Base-by-base conservation (phyloP, 2,329 filamentous ascomycete genomes). In the Exserohilum rostratum region DNA sequence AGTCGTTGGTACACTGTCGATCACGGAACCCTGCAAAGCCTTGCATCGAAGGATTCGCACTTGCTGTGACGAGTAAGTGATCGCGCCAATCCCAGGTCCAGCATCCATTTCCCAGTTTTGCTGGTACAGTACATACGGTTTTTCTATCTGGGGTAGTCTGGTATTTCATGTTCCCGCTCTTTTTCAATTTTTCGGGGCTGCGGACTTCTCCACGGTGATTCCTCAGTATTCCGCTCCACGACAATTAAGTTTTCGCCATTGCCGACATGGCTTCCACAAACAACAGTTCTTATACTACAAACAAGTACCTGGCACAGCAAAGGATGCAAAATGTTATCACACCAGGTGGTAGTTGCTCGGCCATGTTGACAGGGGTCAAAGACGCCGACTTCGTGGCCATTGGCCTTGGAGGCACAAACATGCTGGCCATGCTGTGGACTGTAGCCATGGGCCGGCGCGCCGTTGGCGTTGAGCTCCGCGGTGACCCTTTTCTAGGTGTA, bases 361-460 rank as follows among this genome's bases (percentile, higher is more conserved):
- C 48, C 5, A 37, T 52, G 10, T 39, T 59, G 18, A 43, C 29
- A 7, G 58, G 47, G 29, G 56, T 56, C 53, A 64, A 62, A 53
- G 54, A 62, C 56, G 52, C 61, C 6, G 55, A 60, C 31, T 62
- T 64, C 18, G 35, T 64, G 6, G 61, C 61, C 2, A 53, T 64
- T 22, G 61, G 58, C 31, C 59, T 60, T 48, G 56, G 61, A 17
- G 58, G 61, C 31, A 58, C 57, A 37, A 62, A 62, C 44, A 56
- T 61, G 55, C 33, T 63, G 27, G 60, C 60, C 11, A 64, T 64
- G 61, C 18, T 62, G n/a, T 64, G 56, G 58, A 33, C 61, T 0
- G 40, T 64, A 38, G 50, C 56, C 2, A 61, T 58, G 56, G 61
- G 61, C 15, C 46, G 43, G 12, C 53, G 59, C 11, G 49, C 56